phyloP scores from a whole-genome alignment of 495 filamentous ascomycete species.

The Filosporella fistucella region DNA sequence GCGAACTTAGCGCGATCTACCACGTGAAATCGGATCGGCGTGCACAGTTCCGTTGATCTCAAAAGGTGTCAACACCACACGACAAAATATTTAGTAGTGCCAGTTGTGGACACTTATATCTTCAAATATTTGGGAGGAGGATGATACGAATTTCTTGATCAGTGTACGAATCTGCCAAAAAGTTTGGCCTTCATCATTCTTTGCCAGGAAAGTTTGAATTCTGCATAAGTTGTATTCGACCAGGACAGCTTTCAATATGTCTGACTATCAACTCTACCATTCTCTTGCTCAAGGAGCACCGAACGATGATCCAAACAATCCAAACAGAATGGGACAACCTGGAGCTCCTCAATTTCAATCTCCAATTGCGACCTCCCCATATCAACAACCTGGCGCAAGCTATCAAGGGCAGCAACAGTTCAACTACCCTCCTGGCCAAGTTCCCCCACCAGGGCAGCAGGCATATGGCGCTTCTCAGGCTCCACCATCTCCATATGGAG shows the following conservation, averaged over 20 bases:
- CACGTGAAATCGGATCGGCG: too few relatives aligned
- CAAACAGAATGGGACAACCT: constrained; percentile 51
- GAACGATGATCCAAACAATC: constrained; percentile 62
- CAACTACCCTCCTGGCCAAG: neutral
- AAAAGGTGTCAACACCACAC: too few relatives aligned
- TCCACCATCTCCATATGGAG: constrained; percentile 29
- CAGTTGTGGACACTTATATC: too few relatives aligned
- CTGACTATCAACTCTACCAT: constrained; percentile 76
- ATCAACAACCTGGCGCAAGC: constrained; percentile 51
- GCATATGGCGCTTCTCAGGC: constrained; percentile 25
- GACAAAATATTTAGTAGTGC: too few relatives aligned
- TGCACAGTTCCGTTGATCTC: too few relatives aligned
- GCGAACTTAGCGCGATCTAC: too few relatives aligned
- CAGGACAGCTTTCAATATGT: constrained; percentile 41
- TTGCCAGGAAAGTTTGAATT: neutral
- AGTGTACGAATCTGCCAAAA: neutral
- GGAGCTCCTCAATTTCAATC: constrained; percentile 37
- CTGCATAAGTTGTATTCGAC: neutral
- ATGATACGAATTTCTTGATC: constrained; percentile 7
- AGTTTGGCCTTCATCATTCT: too few relatives aligned
- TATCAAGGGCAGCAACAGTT: neutral
- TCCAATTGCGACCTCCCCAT: constrained; percentile 49
- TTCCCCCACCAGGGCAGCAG: constrained; percentile 30
- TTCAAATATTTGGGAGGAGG: too few relatives aligned
- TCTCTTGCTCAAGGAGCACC: constrained; percentile 53